Evolutionary conservation across 2,329 filamentous ascomycete genomes (phyloP), one percentile per base, ranked within the genome.

Genomic region (Ceratocystis colombiana): DNA sequence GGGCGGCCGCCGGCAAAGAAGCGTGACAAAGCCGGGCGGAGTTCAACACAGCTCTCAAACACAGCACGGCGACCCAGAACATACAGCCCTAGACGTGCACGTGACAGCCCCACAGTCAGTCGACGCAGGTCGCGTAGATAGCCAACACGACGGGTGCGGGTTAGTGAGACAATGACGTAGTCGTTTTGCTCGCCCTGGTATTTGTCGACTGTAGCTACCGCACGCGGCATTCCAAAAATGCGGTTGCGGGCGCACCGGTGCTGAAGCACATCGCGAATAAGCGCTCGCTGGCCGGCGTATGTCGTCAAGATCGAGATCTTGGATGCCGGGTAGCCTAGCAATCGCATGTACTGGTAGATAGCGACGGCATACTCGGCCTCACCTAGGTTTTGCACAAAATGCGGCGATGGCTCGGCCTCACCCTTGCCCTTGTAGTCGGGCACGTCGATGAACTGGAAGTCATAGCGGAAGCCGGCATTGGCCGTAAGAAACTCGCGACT

Each of bases 141-240:
- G 64, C 94, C 94, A 7, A 95, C 90, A 22, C 88, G 84, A 66
- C 87, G 88, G 12, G 95, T 97, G 69, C 94, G 85, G 15, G 91
- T 94, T 61, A 99, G 83, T 4, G 92, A 96, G 66, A 99, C 84
- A 71, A 99, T 96, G 71, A 99, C 85, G 73, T 96, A 97, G 73
- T 99, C 94, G 76, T 99, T 99, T 77, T 99, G 94, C 79, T 99
- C 94, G 74, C 94, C 95, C 78, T 99, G 94, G 73, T 97, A 99
- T 75, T 96, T 96, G 78, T 99, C 94, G 69, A 99, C 93, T 4
- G 95, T 99, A 2, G 90, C 92, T 33, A 99, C 90, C 64, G 88
- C 87, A 75, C 87, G 88, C 20, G 94, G 94, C 75, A 96, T 78
- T 7, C 93, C 92, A 76, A 99, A 99, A 22, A 97, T 78, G 1